Evolutionary conservation across 2,329 filamentous ascomycete species (phyloP), one percentile per base, ranked within the genome.

Genomic region (Alternaria tenuissima): DNA sequence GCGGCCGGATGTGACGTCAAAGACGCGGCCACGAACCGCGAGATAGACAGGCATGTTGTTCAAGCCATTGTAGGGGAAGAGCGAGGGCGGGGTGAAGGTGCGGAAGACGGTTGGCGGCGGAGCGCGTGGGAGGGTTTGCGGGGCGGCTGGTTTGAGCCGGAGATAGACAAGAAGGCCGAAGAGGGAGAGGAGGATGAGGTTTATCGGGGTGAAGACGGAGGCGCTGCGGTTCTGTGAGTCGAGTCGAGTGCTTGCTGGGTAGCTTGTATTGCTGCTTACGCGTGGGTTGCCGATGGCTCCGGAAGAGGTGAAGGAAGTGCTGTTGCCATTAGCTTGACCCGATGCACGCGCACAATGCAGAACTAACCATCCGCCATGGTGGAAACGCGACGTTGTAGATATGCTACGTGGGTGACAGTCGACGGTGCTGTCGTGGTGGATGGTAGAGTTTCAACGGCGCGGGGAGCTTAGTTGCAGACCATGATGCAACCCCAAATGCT

Each of bases 1-100:
- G 74, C 90, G 88, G 24, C 95, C 94, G 14, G 88, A 82, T 0
- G 89, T 88, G 24, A 98, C 94, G 77, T 99, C 95, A 77, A 97
- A 98, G 65, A 98, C 90, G 52, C 88, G 89, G 53, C 95, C 94
- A 42, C 93, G 91, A 18, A 98, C 93, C n/a, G 93, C 91, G 49
- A 99, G 87, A 80, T 92, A 97, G 57, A 98, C 92, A 51, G 92
- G 92, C 68, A 82, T 83, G 71, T 85, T 86, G 72, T 91, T 85
- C 55, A 84, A 81, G 76, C 95, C 95, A 81, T 94, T 94, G 85
- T 89, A 94, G 32, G 92, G 91, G 30, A 93, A 86, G n/a, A 99
- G 88, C 4, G 92, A 92, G 42, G 82, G 88, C 24, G 92, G 92
- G 14, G 89, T 94, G 82, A 93, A 97, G 66, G 91, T 91, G 52